Evolutionary conservation across 148 eudicot genomes (phyloP).

Genomic region (Fagopyrum homotropicum): DNA sequence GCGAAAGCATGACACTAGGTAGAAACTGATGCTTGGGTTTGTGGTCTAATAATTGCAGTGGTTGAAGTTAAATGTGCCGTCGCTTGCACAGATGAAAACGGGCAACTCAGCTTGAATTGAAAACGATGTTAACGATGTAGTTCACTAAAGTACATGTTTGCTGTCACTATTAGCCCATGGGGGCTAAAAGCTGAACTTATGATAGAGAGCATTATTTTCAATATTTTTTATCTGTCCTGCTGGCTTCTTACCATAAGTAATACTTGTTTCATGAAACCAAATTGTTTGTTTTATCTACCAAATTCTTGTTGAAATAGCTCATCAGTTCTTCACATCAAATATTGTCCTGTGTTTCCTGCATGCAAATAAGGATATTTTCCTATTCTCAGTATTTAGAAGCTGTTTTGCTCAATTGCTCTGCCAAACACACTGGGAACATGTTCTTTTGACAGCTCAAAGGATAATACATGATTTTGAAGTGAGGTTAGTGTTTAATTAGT

Average conservation of each 20-base stretch:
- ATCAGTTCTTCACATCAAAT: not conserved
- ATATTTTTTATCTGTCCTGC: not conserved
- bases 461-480: not conserved
- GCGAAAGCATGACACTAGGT: not conserved
- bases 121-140: conserved; percentile 1
- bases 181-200: not conserved
- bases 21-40: not conserved
- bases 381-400: not conserved
- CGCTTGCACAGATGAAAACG: not conserved
- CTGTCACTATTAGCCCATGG: not conserved
- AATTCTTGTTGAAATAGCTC: not conserved
- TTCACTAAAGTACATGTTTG: not conserved
- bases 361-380: not conserved
- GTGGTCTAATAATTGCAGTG: conserved; percentile 1
- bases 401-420: not conserved
- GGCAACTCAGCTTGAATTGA: conserved; percentile 3
- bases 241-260: not conserved
- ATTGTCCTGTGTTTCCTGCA: not conserved
- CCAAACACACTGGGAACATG: not conserved
- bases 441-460: not conserved
- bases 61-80: not conserved
- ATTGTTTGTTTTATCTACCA: not conserved
- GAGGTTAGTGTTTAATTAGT: not conserved
- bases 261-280: not conserved
- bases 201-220: not conserved